phyloP scores from a whole-genome alignment of 2,329 filamentous ascomycete genomes.

The Ascochyta clinopodiicola region DNA sequence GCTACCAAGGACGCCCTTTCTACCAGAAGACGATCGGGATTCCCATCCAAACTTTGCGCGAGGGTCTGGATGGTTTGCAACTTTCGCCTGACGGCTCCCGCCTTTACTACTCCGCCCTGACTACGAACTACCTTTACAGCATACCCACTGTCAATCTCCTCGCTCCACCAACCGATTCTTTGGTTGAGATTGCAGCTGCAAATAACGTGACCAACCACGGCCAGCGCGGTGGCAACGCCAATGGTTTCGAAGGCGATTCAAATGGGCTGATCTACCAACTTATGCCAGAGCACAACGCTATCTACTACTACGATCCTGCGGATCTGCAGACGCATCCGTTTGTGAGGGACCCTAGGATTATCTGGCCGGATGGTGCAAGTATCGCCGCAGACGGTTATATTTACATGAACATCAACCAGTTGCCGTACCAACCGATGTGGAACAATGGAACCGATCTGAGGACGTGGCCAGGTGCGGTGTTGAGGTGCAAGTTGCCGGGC shows the following conservation, averaged over 20 bases:
- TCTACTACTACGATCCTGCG: slow-evolving; percentile 50
- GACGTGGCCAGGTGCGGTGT: slow-evolving; percentile 53
- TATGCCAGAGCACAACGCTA: slow-evolving; percentile 57
- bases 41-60: slow-evolving; percentile 48
- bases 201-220: slow-evolving; percentile 57
- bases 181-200: slow-evolving; percentile 52
- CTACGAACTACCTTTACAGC: slow-evolving; percentile 53
- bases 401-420: slow-evolving; percentile 57
- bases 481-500: slow-evolving; percentile 51
- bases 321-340: slow-evolving; percentile 53
- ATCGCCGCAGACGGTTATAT: slow-evolving; percentile 46
- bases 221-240: slow-evolving; percentile 56
- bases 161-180: slow-evolving; percentile 48
- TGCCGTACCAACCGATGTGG: slow-evolving; percentile 57
- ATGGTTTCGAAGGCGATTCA: slow-evolving; percentile 59
- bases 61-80: slow-evolving; percentile 59
- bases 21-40: slow-evolving; percentile 47
- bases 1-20: slow-evolving; percentile 54
- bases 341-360: slow-evolving; percentile 54
- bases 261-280: slow-evolving; percentile 58
- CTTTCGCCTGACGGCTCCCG: slow-evolving; percentile 55
- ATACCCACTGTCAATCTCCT: slow-evolving; percentile 54
- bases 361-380: slow-evolving; percentile 56
- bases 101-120: slow-evolving; percentile 55
- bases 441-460: slow-evolving; percentile 55